A percentile compares a stretch with the other conserved stretches of the same genome.
Evolutionary conservation across 1,139 yeast species (phyloP).

Genomic region (Blastobotrys proliferans): DNA sequence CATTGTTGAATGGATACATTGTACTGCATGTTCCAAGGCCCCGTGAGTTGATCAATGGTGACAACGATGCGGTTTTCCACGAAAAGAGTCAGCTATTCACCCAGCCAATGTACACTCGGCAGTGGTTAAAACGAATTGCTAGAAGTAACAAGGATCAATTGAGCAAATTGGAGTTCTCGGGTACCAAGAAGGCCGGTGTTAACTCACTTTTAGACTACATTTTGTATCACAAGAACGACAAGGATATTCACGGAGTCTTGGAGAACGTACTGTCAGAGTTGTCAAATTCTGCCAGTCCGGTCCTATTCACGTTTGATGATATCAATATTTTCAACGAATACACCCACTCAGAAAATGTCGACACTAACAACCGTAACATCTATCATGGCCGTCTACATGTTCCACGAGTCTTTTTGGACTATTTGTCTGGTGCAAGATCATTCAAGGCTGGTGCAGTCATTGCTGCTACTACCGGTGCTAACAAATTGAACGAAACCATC

Average conservation of each 20-base stretch:
- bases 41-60: conserved; percentile 61
- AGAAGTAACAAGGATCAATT: conserved; percentile 54
- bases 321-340: conserved; percentile 59
- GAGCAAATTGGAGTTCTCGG: conserved; percentile 8
- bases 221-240: conserved; percentile 34
- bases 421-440: conserved; percentile 50
- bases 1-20: conserved; percentile 47
- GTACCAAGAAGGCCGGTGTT: conserved; percentile 35
- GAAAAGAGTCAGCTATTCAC: conserved; percentile 49
- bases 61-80: conserved; percentile 62
- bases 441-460: conserved; percentile 63
- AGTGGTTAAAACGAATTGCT: conserved; percentile 54
- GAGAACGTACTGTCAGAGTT: conserved; percentile 55
- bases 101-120: conserved; percentile 76
- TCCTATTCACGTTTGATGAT: conserved; percentile 70
- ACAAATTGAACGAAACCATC: conserved; percentile 49
- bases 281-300: conserved; percentile 47
- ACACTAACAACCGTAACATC: conserved; percentile 53
- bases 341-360: conserved; percentile 58
- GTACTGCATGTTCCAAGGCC: conserved; percentile 67
- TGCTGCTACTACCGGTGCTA: conserved; percentile 55
- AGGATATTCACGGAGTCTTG: conserved; percentile 43
- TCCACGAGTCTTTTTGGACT: conserved; percentile 54
- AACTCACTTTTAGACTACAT: conserved; percentile 45
- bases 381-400: conserved; percentile 64